Conservation (phyloP, 108 stramenopile species). For the Hondaea fermentalgiana region DNA sequence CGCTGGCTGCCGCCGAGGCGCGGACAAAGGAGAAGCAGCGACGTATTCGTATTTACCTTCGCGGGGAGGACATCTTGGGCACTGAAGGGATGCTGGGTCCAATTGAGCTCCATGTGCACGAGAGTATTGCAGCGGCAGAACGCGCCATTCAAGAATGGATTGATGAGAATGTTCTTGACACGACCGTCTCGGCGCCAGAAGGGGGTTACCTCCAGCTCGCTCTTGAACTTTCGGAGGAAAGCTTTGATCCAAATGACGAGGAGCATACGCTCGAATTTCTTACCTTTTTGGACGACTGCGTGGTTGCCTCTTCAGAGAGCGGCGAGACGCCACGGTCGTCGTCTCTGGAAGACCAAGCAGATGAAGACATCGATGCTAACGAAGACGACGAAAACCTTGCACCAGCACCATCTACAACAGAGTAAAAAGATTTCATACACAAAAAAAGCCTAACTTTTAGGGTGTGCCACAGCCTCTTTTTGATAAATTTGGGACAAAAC, state of each 20-base stretch:
- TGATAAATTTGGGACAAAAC: too few relatives aligned
- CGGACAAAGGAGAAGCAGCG: background rate
- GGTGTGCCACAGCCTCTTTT: too few relatives aligned
- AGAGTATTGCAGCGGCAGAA: constrained; percentile 20
- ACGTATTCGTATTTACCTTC: constrained; percentile 23
- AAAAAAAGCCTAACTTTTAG: too few relatives aligned
- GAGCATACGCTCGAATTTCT: background rate
- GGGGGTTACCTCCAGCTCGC: constrained; percentile 20
- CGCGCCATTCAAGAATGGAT: constrained; percentile 14
- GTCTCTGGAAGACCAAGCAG: background rate
- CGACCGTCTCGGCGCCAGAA: constrained; percentile 18
- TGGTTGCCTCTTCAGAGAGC: background rate
- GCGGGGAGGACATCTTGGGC: constrained; percentile 21
- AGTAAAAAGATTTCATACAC: too few relatives aligned
- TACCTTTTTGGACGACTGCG: background rate
- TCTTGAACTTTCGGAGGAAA: background rate
- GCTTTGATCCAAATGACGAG: background rate
- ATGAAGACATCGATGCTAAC: background rate
- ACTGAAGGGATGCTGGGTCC: constrained; percentile 23
- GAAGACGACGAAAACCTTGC: too few relatives aligned
- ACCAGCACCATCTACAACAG: too few relatives aligned
- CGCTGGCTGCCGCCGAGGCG: constrained; percentile 1
- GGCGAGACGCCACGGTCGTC: background rate
- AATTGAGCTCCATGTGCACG: background rate
- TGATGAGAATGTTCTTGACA: background rate